Conservation (phyloP, 257 asterid species). For the Coffea canephora region DNA sequence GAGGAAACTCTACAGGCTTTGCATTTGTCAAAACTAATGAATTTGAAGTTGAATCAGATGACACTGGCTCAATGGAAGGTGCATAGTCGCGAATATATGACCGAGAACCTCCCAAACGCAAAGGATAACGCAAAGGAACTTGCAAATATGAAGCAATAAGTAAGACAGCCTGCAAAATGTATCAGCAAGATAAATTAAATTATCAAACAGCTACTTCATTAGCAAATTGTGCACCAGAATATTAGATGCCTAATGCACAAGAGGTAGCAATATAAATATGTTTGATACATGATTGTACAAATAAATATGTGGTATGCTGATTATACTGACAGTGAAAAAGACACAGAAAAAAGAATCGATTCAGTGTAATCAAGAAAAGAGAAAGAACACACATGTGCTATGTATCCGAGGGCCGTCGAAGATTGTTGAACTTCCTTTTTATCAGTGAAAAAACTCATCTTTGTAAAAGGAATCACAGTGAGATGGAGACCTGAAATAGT, state of each 20-base stretch:
- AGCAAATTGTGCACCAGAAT: slow-evolving; percentile 2
- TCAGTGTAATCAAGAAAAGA: slow-evolving; percentile 17
- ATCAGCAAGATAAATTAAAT: slow-evolving; percentile 24
- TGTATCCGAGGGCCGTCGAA: slow-evolving; percentile 93
- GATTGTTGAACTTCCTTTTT: slow-evolving; percentile 95
- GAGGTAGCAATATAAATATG: background rate
- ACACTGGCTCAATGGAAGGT: slow-evolving; percentile 69
- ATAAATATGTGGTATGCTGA: background rate
- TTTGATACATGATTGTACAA: background rate
- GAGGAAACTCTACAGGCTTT: slow-evolving; percentile 80
- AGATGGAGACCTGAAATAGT: slow-evolving; percentile 92
- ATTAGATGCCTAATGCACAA: background rate
- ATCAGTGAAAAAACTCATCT: slow-evolving; percentile 96
- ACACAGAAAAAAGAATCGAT: background rate
- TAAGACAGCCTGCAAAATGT: slow-evolving; percentile 63
- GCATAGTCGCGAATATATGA: slow-evolving; percentile 84
- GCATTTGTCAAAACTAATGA: slow-evolving; percentile 41
- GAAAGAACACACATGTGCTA: slow-evolving; percentile 78
- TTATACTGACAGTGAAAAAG: background rate
- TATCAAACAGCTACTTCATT: slow-evolving; percentile 18
- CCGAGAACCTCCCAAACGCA: slow-evolving; percentile 90
- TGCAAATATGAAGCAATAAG: slow-evolving; percentile 78
- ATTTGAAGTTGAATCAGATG: slow-evolving; percentile 44
- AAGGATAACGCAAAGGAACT: slow-evolving; percentile 91
- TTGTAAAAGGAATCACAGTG: slow-evolving; percentile 74